Conservation (phyloP, 164 flowering plant species). For the Taxillus chinensis region DNA sequence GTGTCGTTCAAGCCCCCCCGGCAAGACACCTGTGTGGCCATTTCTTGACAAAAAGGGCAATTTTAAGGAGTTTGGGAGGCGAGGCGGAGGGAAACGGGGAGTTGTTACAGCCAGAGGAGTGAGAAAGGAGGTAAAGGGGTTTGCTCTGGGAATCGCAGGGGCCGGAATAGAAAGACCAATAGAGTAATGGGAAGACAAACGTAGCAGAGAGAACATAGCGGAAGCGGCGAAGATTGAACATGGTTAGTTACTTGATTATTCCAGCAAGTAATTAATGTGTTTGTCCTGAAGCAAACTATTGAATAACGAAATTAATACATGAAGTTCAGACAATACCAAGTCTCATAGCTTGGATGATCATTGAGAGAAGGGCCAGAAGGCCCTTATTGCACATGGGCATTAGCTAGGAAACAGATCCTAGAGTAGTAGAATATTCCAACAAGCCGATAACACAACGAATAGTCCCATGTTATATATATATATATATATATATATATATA, state of each 20-base stretch:
- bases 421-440: not conserved
- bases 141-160: conserved; percentile 14
- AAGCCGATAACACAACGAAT: not conserved
- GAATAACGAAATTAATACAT: not conserved
- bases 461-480: not conserved
- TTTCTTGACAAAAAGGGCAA: conserved; percentile 64
- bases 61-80: conserved; percentile 40
- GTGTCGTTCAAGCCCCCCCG: conserved; percentile 72
- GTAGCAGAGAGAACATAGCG: conserved; percentile 18
- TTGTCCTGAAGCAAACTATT: not conserved
- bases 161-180: conserved; percentile 26
- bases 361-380: too few species aligned
- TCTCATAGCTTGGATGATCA: too few species aligned
- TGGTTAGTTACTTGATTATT: conserved; percentile 9
- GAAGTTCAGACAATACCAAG: too few species aligned
- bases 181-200: conserved; percentile 22
- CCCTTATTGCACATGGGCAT: conserved; percentile 10
- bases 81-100: conserved; percentile 38
- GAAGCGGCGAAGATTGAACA: conserved; percentile 20
- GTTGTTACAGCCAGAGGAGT: conserved; percentile 51
- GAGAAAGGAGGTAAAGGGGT: conserved; percentile 28
- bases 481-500: too few species aligned
- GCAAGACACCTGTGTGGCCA: conserved; percentile 53
- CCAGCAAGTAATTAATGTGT: conserved; percentile 5
- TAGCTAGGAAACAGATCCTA: conserved; percentile 1